Evolutionary conservation across 331 rosid species (phyloP).

Genomic region (Phaseolus coccineus): DNA sequence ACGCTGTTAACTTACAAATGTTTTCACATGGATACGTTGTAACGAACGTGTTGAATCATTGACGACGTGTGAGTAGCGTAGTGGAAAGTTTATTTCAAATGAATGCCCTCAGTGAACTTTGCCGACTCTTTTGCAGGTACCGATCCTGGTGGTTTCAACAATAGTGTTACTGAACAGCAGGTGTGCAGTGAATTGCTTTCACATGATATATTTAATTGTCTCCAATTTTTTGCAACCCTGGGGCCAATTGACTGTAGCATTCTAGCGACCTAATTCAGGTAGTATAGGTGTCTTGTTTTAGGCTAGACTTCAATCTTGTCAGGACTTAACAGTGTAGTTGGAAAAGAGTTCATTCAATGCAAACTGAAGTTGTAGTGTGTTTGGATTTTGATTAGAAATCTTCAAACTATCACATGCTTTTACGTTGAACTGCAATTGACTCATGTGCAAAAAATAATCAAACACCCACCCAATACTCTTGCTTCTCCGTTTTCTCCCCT

Average conservation of each 20-base stretch:
- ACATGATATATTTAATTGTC: constrained; percentile 34
- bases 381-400: too few species aligned
- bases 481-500: not conserved
- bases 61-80: not conserved
- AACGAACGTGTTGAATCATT: constrained; percentile 28
- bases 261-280: constrained; percentile 24
- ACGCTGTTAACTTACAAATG: constrained; percentile 9
- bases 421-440: too few species aligned
- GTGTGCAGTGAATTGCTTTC: constrained; percentile 52
- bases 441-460: too few species aligned
- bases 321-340: not conserved
- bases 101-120: constrained; percentile 30
- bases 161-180: constrained; percentile 88
- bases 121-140: constrained; percentile 59
- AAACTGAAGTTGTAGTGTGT: not conserved
- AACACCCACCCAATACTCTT: not conserved
- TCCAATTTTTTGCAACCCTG: constrained; percentile 14
- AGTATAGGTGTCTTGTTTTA: constrained; percentile 26
- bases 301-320: constrained; percentile 22
- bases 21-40: not conserved
- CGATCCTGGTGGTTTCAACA: constrained; percentile 89
- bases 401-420: too few species aligned
- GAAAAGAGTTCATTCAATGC: not conserved
- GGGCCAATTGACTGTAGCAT: not conserved
- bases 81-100: constrained; percentile 32